These are phyloP conservation scores for Eucalyptus marginata DNA, from an alignment of 345 rosid species.

Conservation along the genomic window DNA sequence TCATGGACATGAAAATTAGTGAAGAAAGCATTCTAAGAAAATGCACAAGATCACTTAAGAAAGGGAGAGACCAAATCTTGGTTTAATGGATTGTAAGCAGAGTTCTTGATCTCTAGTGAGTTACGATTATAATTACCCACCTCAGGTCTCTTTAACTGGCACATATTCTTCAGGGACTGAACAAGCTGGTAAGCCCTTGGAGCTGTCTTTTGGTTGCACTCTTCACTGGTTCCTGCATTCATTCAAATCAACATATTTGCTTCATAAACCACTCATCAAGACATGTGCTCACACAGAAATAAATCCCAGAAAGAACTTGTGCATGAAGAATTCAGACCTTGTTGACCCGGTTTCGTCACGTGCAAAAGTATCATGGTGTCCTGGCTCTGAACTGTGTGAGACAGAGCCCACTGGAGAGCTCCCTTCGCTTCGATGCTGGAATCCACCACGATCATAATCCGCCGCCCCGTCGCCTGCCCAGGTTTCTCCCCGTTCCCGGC, in stretches of 20 bases:
- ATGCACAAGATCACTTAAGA: background rate
- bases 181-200: slow-evolving; percentile 40
- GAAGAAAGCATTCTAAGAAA: background rate
- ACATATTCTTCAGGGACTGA: slow-evolving; percentile 41
- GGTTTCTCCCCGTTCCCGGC: background rate
- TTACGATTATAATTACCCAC: slow-evolving; percentile 7
- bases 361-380: slow-evolving; percentile 64
- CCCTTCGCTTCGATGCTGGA: slow-evolving; percentile 63
- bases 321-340: slow-evolving; percentile 11
- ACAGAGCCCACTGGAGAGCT: slow-evolving; percentile 87
- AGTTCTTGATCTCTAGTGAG: background rate
- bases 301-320: background rate
- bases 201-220: slow-evolving; percentile 22
- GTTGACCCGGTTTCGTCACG: slow-evolving; percentile 43
- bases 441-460: slow-evolving; percentile 79
- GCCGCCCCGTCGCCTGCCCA: slow-evolving; percentile 36
- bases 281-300: background rate
- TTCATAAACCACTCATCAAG: background rate
- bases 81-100: background rate
- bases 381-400: slow-evolving; percentile 71
- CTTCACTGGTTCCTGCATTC: slow-evolving; percentile 16
- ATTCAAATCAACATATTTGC: background rate
- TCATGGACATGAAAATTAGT: background rate
- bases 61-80: background rate
- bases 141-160: slow-evolving; percentile 75